A percentile compares a stretch with the other conserved stretches of the same genome.
Conservation (phyloP, 164 flowering plant species). For the Platanus orientalis region DNA sequence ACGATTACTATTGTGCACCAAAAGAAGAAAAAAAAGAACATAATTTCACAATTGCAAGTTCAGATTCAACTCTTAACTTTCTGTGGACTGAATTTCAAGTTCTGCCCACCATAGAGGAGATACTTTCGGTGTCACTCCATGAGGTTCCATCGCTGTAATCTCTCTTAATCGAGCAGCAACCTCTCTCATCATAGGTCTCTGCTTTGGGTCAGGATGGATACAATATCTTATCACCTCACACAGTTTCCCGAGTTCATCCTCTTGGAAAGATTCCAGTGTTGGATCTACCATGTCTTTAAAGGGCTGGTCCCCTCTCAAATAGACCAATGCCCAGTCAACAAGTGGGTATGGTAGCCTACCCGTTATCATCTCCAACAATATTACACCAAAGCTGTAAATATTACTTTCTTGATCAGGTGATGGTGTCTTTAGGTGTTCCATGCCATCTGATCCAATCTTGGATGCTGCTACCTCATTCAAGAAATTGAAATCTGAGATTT, state of each 20-base stretch:
- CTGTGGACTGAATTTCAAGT: constrained; percentile 57
- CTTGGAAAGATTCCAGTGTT: constrained; percentile 36
- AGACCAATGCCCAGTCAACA: constrained; percentile 42
- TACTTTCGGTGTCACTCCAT: constrained; percentile 52
- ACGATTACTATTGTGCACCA: constrained; percentile 10
- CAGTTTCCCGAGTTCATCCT: constrained; percentile 37
- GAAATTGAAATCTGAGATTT: constrained; percentile 56
- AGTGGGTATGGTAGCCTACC: constrained; percentile 45
- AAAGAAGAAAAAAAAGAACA: constrained; percentile 30
- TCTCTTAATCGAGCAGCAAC: constrained; percentile 44
- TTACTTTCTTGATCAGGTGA: constrained; percentile 36
- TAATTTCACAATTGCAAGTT: too few species aligned
- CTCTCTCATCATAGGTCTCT: constrained; percentile 57
- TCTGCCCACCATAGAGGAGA: constrained; percentile 92
- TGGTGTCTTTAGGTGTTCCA: constrained; percentile 22
- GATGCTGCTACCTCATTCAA: constrained; percentile 35
- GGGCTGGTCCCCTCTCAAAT: constrained; percentile 23
- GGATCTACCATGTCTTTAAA: constrained; percentile 53
- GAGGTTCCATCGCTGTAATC: constrained; percentile 57
- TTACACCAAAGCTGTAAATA: constrained; percentile 56
- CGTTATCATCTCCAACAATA: too few species aligned
- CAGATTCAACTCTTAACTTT: too few species aligned
- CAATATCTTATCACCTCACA: constrained; percentile 41
- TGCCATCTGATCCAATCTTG: constrained; percentile 29
- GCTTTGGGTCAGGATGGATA: constrained; percentile 40